Evolutionary conservation across 148 eudicot species (phyloP), one percentile per base, ranked within the genome.

Genomic region (Amaranthus palmeri): DNA sequence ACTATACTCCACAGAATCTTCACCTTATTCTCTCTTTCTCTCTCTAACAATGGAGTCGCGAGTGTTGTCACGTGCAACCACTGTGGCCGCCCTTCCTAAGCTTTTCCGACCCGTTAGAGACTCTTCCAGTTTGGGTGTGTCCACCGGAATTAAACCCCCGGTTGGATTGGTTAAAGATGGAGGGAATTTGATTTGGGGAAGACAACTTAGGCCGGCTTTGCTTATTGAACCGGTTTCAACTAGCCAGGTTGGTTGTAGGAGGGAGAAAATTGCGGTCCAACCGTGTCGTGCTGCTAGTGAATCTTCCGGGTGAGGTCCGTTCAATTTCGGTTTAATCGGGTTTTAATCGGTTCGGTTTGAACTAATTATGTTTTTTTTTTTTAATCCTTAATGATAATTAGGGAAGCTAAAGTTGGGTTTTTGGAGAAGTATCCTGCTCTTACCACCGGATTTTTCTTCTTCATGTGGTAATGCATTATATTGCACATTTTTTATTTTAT

Each of bases 281-380:
- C 97, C 99, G 4, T 84, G 88, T 75, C 73, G 61, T 36, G 93
- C 96, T 9, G 87, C 97, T 0, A 88, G 97, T 11, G 85, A 89
- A 73, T 96, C 86, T 80, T 88, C 96, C 85, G 97, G 99, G 99
- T 95, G 93, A 91, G 96, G 92, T 91, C 85, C 91, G 91, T 88
- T 71, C 64, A 75, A 68, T 61, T 68, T 58, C 4, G 42, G 63
- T 63, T 17, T 61, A 69, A 54, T 58, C 82, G 77, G 81, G 73
- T 57, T 59, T 15, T 17, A 10, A 18, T 42, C 67, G 74, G 72
- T 61, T 53, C 70, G 25, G 49, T 43, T 13, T 68, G 43, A 73
- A 56, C 80, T 81, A 43, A 81, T 75, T 25, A 56, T 45, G 41
- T 6, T 54, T 48, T 6, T 56, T 44, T 10, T 7, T 51, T 58